Conservation (phyloP, 2,329 filamentous ascomycete genomes). For the Ambrosiella beaveri region DNA sequence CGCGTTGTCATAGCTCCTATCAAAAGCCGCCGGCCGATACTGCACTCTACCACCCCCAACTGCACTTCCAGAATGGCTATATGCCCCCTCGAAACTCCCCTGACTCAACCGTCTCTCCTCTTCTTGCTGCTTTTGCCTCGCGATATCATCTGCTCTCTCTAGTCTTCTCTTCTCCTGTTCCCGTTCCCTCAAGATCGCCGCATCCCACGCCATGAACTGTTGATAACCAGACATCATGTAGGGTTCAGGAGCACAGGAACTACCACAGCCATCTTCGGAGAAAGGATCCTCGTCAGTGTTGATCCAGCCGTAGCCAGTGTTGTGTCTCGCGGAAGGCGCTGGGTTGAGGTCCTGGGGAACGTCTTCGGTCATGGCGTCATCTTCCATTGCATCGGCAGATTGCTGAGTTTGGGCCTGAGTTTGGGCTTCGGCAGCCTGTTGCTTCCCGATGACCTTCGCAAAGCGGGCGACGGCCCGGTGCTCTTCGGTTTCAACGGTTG, state of each 20-base stretch:
- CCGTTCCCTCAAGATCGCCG: conserved; percentile 24
- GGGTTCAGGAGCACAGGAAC: conserved; percentile 43
- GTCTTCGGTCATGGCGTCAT: conserved; percentile 3
- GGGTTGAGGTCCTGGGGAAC: not conserved
- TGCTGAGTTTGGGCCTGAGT: not conserved
- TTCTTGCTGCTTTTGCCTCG: conserved; percentile 21
- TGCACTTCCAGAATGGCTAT: conserved; percentile 27
- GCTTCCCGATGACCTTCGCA: conserved; percentile 27
- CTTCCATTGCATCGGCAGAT: conserved; percentile 11
- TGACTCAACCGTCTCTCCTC: conserved; percentile 16
- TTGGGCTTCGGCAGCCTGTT: conserved; percentile 18
- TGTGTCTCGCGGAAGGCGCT: not conserved
- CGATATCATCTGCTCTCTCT: conserved; percentile 13
- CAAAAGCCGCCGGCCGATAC: conserved; percentile 14
- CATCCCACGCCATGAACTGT: conserved; percentile 45
- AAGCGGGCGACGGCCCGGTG: conserved; percentile 44
- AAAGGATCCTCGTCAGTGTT: conserved; percentile 8
- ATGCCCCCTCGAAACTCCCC: conserved; percentile 14
- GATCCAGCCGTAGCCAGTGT: conserved; percentile 3
- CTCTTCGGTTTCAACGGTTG: conserved; percentile 39
- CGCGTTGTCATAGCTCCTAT: conserved; percentile 3
- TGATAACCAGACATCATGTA: conserved; percentile 78
- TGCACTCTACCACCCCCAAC: conserved; percentile 17
- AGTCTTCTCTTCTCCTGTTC: conserved; percentile 6
- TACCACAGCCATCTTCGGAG: conserved; percentile 20